Evolutionary conservation across 2,329 filamentous ascomycete species (phyloP).

Genomic region (Pleomassaria siparia): DNA sequence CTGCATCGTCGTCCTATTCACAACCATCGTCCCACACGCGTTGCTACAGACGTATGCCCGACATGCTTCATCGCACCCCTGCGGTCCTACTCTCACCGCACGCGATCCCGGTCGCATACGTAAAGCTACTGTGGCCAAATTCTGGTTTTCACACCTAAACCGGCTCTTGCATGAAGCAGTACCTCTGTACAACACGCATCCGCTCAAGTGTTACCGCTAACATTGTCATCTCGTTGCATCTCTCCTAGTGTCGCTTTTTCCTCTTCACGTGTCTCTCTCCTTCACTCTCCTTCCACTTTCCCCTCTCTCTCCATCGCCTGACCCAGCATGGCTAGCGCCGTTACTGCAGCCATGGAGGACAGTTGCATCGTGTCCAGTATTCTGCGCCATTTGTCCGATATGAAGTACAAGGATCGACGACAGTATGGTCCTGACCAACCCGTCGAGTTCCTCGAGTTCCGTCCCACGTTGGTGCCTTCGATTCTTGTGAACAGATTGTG

Average conservation of each 20-base stretch:
- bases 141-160: constrained; percentile 8
- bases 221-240: not conserved
- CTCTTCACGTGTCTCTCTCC: constrained; percentile 1
- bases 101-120: constrained; percentile 15
- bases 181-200: not conserved
- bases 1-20: too few species aligned
- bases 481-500: constrained; percentile 37
- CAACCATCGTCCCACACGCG: not conserved
- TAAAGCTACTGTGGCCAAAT: constrained; percentile 9
- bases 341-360: constrained; percentile 20
- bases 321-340: constrained; percentile 24
- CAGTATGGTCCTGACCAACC: constrained; percentile 35
- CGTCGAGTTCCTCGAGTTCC: constrained; percentile 36
- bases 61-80: not conserved
- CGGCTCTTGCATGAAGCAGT: not conserved
- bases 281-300: constrained; percentile 3
- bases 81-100: not conserved
- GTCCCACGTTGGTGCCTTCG: constrained; percentile 35
- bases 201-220: not conserved
- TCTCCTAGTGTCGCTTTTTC: not conserved
- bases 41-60: not conserved
- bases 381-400: constrained; percentile 31
- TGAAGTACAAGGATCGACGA: constrained; percentile 33
- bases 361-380: constrained; percentile 28
- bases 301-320: constrained; percentile 3